These are phyloP conservation scores for Cyclotella cryptica DNA, from an alignment of 108 stramenopile species.

Conservation along the genomic window DNA sequence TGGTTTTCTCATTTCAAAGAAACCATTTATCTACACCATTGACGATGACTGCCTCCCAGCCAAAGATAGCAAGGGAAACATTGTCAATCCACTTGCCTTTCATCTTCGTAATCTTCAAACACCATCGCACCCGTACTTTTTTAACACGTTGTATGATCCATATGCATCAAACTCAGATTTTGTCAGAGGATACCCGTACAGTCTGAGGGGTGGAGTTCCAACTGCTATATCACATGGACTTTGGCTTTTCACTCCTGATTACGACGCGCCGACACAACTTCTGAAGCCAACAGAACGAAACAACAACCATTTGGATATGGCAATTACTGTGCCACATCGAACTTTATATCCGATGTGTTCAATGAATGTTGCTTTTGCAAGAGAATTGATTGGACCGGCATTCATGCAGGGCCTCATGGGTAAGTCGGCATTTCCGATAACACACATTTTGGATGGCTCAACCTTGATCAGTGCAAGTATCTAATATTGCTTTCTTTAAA, in stretches of 20 bases:
- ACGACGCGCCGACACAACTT: neutral
- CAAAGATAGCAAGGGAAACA: neutral
- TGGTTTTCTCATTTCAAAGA: neutral
- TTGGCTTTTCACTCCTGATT: neutral
- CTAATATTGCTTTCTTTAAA: too few relatives aligned
- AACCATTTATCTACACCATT: conserved; percentile 3
- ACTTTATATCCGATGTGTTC: neutral
- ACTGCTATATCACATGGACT: conserved; percentile 4
- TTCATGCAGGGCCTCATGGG: conserved; percentile 3
- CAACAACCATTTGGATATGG: neutral
- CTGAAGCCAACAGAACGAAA: neutral
- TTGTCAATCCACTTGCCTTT: neutral
- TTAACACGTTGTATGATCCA: conserved; percentile 5
- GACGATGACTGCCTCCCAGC: conserved; percentile 7
- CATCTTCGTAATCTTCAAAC: conserved; percentile 1
- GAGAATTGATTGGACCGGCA: conserved; percentile 6
- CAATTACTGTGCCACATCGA: neutral
- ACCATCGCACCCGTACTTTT: neutral
- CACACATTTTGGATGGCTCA: too few relatives aligned
- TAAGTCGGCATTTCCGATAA: too few relatives aligned
- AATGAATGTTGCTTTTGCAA: conserved; percentile 4
- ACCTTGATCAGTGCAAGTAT: too few relatives aligned
- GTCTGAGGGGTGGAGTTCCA: neutral
- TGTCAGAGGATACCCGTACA: conserved; percentile 7
- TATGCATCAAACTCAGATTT: neutral